Percentiles rank a stretch among this genome's conserved stretches.
Conservation (phyloP, 2,329 filamentous ascomycete species). For the Fonsecaea erecta region DNA sequence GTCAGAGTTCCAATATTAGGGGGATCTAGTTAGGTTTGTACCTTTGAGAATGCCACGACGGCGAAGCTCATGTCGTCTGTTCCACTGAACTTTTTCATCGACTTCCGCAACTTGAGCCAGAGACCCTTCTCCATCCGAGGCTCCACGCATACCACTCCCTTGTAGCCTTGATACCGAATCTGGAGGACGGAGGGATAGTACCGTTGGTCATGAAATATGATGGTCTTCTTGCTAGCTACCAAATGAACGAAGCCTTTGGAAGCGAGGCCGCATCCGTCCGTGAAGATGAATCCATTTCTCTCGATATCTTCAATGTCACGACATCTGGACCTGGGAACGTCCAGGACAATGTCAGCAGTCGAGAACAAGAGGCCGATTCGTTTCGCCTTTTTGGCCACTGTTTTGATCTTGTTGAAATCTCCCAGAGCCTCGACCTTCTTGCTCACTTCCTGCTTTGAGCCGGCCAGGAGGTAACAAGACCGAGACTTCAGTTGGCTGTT, state of each 20-base stretch:
- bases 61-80: slow-evolving; percentile 12
- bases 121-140: slow-evolving; percentile 9
- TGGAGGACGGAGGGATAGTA: slow-evolving; percentile 12
- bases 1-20: not conserved
- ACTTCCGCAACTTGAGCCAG: slow-evolving; percentile 12
- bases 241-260: not conserved
- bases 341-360: slow-evolving; percentile 7
- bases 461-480: slow-evolving; percentile 9
- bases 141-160: slow-evolving; percentile 1
- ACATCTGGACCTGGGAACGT: slow-evolving; percentile 1
- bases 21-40: not conserved
- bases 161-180: slow-evolving; percentile 7
- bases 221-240: slow-evolving; percentile 6
- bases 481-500: slow-evolving; percentile 13
- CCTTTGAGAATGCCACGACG: slow-evolving; percentile 15
- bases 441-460: slow-evolving; percentile 7
- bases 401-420: slow-evolving; percentile 13
- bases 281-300: slow-evolving; percentile 14
- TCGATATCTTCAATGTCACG: slow-evolving; percentile 11
- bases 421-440: slow-evolving; percentile 9
- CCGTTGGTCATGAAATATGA: not conserved
- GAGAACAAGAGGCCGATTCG: slow-evolving; percentile 12
- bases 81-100: slow-evolving; percentile 15
- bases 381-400: slow-evolving; percentile 8
- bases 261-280: slow-evolving; percentile 7